Conservation (phyloP, 768 basidiomycete species). For the Wakefieldia striispora region DNA sequence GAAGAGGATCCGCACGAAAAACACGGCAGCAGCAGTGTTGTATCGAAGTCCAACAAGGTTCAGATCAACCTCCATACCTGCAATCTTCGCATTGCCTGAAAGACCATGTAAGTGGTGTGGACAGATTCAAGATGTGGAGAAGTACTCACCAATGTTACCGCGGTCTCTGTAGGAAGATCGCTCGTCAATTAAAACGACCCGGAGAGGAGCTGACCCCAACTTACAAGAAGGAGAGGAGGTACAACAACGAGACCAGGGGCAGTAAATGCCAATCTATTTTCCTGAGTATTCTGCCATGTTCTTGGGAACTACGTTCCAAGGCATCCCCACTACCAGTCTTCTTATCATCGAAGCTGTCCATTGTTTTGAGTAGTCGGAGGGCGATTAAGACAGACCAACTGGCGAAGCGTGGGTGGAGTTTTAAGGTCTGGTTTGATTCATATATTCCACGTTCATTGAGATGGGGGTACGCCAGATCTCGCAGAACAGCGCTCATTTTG, state of each 20-base stretch:
- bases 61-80: constrained; percentile 43
- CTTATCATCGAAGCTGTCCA: neutral
- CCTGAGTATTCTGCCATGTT: constrained; percentile 24
- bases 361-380: neutral
- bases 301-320: neutral
- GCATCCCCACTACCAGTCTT: neutral
- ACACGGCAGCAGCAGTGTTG: constrained; percentile 38
- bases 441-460: neutral
- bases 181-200: neutral
- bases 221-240: constrained; percentile 42
- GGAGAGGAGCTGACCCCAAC: constrained; percentile 5
- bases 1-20: constrained; percentile 29
- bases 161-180: constrained; percentile 35
- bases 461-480: neutral
- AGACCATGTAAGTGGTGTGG: constrained; percentile 3
- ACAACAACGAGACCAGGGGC: constrained; percentile 40
- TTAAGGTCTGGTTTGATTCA: neutral
- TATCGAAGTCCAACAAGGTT: constrained; percentile 35
- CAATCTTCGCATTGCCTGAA: constrained; percentile 43
- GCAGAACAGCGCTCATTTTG: neutral
- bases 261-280: constrained; percentile 42
- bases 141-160: constrained; percentile 39
- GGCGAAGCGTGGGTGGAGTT: neutral
- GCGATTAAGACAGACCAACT: constrained; percentile 5
- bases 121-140: neutral